phyloP scores from a whole-genome alignment of 148 eudicot genomes.

The Rhododendron henanense region DNA sequence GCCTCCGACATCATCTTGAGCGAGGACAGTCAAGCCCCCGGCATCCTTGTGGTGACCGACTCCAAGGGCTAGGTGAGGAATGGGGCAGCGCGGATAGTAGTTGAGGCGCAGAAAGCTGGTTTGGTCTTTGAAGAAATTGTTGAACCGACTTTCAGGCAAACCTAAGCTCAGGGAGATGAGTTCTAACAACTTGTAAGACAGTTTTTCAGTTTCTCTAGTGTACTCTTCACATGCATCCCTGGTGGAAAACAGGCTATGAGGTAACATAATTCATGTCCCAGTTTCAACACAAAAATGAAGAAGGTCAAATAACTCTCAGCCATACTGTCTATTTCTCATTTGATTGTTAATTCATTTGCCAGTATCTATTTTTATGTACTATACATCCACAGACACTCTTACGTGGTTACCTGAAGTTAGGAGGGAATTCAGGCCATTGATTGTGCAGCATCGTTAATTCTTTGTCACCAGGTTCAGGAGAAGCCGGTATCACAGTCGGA shows the following conservation, averaged over 20 bases:
- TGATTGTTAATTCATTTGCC: background rate
- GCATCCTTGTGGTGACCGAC: slow-evolving; percentile 46
- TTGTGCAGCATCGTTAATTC: slow-evolving; percentile 21
- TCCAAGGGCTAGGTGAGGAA: slow-evolving; percentile 42
- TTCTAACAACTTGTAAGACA: slow-evolving; percentile 19
- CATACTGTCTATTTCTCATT: background rate
- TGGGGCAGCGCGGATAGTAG: slow-evolving; percentile 43
- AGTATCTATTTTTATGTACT: background rate
- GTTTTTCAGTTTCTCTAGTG: slow-evolving; percentile 18
- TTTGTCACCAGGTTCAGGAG: slow-evolving; percentile 25
- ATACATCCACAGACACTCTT: background rate
- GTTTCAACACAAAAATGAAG: background rate
- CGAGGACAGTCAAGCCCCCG: slow-evolving; percentile 40
- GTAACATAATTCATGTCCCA: background rate
- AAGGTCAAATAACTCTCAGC: background rate
- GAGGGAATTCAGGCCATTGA: slow-evolving; percentile 42
- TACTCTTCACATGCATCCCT: slow-evolving; percentile 35
- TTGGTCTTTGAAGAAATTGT: slow-evolving; percentile 18
- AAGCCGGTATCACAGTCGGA: slow-evolving; percentile 27
- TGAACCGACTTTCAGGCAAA: slow-evolving; percentile 11
- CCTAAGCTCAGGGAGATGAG: slow-evolving; percentile 30
- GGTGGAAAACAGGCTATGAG: background rate
- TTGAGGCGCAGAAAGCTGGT: slow-evolving; percentile 35
- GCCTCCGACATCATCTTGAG: slow-evolving; percentile 47
- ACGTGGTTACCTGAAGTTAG: slow-evolving; percentile 27